Evolutionary conservation across 345 rosid species (phyloP), one percentile per base, ranked within the genome.

Genomic region (Jatropha curcas): DNA sequence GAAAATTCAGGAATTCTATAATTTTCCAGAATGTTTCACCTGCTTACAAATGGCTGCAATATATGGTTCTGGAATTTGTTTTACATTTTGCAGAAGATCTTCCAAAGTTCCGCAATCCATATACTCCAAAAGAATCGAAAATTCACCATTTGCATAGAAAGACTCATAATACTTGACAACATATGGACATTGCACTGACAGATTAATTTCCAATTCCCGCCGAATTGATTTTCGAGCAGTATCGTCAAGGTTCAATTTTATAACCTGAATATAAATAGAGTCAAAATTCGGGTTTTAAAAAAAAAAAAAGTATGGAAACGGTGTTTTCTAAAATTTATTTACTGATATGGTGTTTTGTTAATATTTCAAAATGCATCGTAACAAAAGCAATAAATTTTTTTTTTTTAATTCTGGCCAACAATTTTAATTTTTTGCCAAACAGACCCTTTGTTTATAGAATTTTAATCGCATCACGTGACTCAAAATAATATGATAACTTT

Each of bases 51-150:
- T 92, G 78, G 85, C 94, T 56, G 97, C 86, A 69, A 94, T 86
- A 79, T 81, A 81, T 48, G 85, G 68, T 71, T 92, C 98, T 60
- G 92, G 94, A 64, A 92, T 89, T 73, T 85, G 73, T 80, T 74
- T 84, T 41, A 90, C 96, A 53, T 83, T 86, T 75, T 76, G 89
- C 64, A 90, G 87, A 73, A 92, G 85, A 77, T 92, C 98, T 25
- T 87, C 94, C 55, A 92, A 82, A 48, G 98, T 90, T 68, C 98
- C 98, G 4, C 96, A 94, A 74, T 92, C 94, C 98, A 92, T 92
- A 76, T 92, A 92, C 78, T 92, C 98, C 77, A 92, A 84, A 74
- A 92, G 88, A 25, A 92, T 86, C 25, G 98, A 92, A 83, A 92
- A 69, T 10, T 86, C 87, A 39, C 98, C 98, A 82, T 92, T 92